Evolutionary conservation across 2,329 filamentous ascomycete genomes (phyloP).

Genomic region (Verticillium longisporum): DNA sequence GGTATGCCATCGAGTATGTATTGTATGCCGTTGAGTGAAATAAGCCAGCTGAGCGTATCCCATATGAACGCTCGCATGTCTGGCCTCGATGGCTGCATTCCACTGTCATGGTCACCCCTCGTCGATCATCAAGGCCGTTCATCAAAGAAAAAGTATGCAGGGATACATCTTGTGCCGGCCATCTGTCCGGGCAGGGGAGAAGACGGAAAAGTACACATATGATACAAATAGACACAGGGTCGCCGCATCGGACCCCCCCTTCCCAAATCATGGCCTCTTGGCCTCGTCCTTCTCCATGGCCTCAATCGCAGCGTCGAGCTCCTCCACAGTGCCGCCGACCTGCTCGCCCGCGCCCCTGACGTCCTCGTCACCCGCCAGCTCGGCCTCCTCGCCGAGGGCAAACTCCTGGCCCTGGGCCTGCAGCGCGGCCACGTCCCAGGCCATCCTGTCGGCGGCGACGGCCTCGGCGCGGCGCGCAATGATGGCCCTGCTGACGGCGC

Average conservation of each 20-base stretch:
- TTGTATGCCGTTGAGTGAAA: no score
- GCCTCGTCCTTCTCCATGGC: neutral
- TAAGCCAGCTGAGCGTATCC: no score
- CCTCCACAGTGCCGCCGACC: conserved; percentile 14
- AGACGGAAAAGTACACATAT: conserved; percentile 10
- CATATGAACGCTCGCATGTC: no score
- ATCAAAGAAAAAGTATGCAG: neutral
- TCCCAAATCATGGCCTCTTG: neutral
- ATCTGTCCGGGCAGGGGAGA: neutral
- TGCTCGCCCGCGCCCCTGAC: conserved; percentile 25
- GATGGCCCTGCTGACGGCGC: conserved; percentile 22
- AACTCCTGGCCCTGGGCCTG: conserved; percentile 37
- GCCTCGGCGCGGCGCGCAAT: neutral
- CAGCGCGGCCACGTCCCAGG: conserved; percentile 21
- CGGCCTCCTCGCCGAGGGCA: conserved; percentile 33
- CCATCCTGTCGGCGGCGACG: neutral
- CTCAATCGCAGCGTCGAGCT: conserved; percentile 5
- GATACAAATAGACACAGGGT: conserved; percentile 3
- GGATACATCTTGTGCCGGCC: neutral
- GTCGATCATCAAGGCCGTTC: neutral
- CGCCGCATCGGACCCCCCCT: no score
- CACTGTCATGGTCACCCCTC: no score
- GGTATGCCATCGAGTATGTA: no score
- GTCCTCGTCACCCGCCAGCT: conserved; percentile 23
- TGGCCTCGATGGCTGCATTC: no score